These are phyloP conservation scores for Candida jianshihensis DNA, from an alignment of 805 yeast species.

Conservation along the genomic window DNA sequence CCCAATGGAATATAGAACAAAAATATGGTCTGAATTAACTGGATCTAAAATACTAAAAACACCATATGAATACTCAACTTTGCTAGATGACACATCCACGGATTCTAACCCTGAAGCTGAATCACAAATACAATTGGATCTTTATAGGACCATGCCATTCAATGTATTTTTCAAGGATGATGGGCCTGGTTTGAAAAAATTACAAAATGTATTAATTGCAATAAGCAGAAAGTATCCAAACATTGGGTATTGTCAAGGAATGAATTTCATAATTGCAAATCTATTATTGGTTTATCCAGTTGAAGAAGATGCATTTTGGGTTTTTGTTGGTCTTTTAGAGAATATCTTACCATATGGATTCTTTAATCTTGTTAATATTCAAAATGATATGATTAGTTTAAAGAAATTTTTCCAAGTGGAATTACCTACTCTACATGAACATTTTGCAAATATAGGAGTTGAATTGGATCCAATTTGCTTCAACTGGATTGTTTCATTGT, in stretches of 20 bases:
- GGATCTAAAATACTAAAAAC: conserved; percentile 38
- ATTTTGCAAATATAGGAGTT: conserved; percentile 29
- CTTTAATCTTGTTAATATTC: conserved; percentile 31
- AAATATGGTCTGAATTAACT: conserved; percentile 47
- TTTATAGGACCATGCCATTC: conserved; percentile 48
- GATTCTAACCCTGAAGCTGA: conserved; percentile 27
- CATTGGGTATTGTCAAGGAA: conserved; percentile 54
- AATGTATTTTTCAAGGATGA: conserved; percentile 45
- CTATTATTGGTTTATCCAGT: conserved; percentile 35
- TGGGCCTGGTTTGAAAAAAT: conserved; percentile 46
- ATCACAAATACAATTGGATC: conserved; percentile 44
- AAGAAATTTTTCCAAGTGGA: conserved; percentile 27
- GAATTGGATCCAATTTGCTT: conserved; percentile 44
- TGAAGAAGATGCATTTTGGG: conserved; percentile 50
- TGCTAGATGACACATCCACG: conserved; percentile 17
- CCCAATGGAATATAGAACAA: conserved; percentile 39
- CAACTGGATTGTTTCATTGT: conserved; percentile 52
- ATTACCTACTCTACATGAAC: conserved; percentile 34
- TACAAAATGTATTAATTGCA: conserved; percentile 42
- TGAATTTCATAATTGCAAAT: conserved; percentile 54
- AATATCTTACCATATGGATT: conserved; percentile 39
- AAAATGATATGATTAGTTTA: conserved; percentile 34
- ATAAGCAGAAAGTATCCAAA: conserved; percentile 39
- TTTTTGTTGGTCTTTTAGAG: conserved; percentile 40
- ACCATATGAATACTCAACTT: conserved; percentile 40